A percentile compares a stretch with the other conserved stretches of the same genome.
Conservation (phyloP, 345 rosid species). For the Arabis hirsuta region DNA sequence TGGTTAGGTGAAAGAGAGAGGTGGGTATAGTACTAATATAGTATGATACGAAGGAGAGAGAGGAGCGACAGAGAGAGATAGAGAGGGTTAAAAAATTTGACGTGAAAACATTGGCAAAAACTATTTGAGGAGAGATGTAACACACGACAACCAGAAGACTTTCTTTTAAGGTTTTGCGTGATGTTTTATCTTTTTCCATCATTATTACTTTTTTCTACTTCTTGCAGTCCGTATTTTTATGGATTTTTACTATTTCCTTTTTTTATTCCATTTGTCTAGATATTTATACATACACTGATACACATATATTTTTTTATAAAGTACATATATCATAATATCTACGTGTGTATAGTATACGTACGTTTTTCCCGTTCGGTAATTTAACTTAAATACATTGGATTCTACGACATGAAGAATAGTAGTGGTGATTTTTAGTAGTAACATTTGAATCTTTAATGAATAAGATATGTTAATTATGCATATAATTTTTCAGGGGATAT, state of each 20-base stretch:
- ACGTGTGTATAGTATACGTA: background rate
- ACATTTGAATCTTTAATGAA: background rate
- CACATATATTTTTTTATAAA: background rate
- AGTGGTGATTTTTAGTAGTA: too few relatives aligned
- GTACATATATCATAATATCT: background rate
- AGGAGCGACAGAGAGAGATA: slow-evolving; percentile 7
- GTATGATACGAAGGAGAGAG: slow-evolving; percentile 42
- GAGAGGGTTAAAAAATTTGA: slow-evolving; percentile 23
- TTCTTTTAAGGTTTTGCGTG: slow-evolving; percentile 50
- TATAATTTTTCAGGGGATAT: background rate
- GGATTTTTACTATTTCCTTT: slow-evolving; percentile 18
- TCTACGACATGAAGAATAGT: background rate
- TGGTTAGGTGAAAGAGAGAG: slow-evolving; percentile 43
- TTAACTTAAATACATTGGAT: slow-evolving; percentile 8
- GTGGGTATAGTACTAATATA: slow-evolving; percentile 44
- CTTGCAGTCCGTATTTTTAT: slow-evolving; percentile 28
- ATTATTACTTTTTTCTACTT: slow-evolving; percentile 40
- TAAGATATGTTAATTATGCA: background rate
- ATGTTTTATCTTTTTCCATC: slow-evolving; percentile 44
- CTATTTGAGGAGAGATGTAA: slow-evolving; percentile 35
- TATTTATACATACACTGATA: background rate
- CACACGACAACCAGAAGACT: slow-evolving; percentile 40
- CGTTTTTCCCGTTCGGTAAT: background rate
- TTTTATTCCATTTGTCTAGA: slow-evolving; percentile 34
- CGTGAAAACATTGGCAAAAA: slow-evolving; percentile 36